phyloP scores from a whole-genome alignment of 169 alveolate genomes.

The Cryptosporidium felis region DNA sequence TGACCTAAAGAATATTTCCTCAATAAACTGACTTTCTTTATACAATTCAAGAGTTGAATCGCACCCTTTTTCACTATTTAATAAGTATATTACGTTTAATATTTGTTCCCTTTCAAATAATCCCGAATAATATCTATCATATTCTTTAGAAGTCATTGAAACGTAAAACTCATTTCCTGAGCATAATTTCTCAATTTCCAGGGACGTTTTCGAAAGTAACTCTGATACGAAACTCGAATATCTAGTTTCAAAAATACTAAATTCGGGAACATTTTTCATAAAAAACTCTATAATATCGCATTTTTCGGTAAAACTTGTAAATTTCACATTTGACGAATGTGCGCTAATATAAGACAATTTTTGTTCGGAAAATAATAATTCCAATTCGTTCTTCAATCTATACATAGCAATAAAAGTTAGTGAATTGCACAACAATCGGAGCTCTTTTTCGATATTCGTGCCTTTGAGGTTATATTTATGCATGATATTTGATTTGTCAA shows the following conservation, averaged over 20 bases:
- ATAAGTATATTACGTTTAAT: slow-evolving; percentile 10
- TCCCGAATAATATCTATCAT: neutral
- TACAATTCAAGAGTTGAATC: neutral
- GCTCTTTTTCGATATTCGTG: slow-evolving; percentile 1
- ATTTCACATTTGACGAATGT: neutral
- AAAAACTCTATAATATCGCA: slow-evolving; percentile 1
- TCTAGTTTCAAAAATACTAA: neutral
- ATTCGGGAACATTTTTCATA: neutral
- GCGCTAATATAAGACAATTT: neutral
- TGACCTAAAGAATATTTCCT: slow-evolving; percentile 14
- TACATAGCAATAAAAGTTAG: neutral
- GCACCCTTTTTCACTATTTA: neutral
- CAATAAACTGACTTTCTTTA: neutral
- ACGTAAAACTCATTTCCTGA: neutral
- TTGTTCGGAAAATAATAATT: neutral
- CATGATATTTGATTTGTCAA: neutral
- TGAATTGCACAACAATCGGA: slow-evolving; percentile 2
- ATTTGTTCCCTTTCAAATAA: slow-evolving; percentile 30
- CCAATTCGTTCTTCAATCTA: neutral
- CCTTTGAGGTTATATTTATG: neutral
- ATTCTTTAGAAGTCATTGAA: slow-evolving; percentile 25
- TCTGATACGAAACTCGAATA: neutral
- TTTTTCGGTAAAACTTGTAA: neutral
- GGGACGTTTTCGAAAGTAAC: neutral
- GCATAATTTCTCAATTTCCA: neutral